A percentile compares a stretch with the other conserved stretches of the same genome.
Conservation (phyloP, 2,329 filamentous ascomycete species). For the Whalleya microplaca region DNA sequence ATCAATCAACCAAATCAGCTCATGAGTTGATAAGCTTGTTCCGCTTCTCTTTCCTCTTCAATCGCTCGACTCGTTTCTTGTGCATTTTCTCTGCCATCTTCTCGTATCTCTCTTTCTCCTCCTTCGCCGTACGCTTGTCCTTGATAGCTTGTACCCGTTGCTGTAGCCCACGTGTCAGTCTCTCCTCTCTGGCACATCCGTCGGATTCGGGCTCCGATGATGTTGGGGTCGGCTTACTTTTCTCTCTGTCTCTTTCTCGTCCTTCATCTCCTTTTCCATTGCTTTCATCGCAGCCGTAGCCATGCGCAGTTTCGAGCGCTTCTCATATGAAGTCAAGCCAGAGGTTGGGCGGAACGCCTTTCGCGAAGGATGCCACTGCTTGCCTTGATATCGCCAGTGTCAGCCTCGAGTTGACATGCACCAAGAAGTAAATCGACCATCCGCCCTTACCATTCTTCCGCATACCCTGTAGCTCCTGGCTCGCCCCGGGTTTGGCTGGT, state of each 20-base stretch:
- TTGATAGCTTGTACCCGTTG: slow-evolving; percentile 78
- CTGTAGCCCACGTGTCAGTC: slow-evolving; percentile 48
- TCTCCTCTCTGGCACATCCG: neutral
- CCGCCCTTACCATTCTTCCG: slow-evolving; percentile 75
- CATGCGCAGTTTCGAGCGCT: slow-evolving; percentile 72
- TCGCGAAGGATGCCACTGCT: slow-evolving; percentile 88
- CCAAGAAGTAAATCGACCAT: neutral
- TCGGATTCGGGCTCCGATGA: neutral
- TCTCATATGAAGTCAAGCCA: slow-evolving; percentile 78
- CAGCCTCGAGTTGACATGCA: slow-evolving; percentile 7
- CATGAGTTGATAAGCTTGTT: slow-evolving; percentile 79
- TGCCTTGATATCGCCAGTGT: slow-evolving; percentile 60
- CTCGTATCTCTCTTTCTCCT: slow-evolving; percentile 89
- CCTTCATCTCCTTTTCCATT: slow-evolving; percentile 93
- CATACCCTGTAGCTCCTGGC: slow-evolving; percentile 62
- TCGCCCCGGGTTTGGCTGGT: slow-evolving; percentile 40
- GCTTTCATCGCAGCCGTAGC: slow-evolving; percentile 80
- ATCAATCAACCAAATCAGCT: slow-evolving; percentile 27
- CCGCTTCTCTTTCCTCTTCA: slow-evolving; percentile 95
- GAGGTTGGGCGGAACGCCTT: slow-evolving; percentile 82
- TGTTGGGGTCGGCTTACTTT: slow-evolving; percentile 63
- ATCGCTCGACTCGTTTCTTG: slow-evolving; percentile 86
- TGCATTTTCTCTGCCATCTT: slow-evolving; percentile 99
- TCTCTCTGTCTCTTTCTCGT: slow-evolving; percentile 89
- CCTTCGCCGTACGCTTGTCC: slow-evolving; percentile 85